These are phyloP conservation scores for Huntiella abstrusa DNA, from an alignment of 2,329 filamentous ascomycete genomes.

Conservation along the genomic window DNA sequence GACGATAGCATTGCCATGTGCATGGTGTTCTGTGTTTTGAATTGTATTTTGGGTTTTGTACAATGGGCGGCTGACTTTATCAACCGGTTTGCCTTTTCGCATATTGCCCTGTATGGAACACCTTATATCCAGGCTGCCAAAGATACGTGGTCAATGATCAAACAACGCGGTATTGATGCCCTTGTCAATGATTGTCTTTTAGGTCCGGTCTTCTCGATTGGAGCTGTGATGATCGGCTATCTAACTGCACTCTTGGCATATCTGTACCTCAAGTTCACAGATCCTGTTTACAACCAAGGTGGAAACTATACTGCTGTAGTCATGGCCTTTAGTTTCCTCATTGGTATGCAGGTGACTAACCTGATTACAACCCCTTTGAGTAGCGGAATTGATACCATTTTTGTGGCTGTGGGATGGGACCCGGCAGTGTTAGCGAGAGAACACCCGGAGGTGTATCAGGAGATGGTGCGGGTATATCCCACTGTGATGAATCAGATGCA, in stretches of 20 bases:
- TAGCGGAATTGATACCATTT: constrained; percentile 81
- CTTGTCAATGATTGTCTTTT: constrained; percentile 78
- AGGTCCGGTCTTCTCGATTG: constrained; percentile 55
- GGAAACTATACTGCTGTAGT: constrained; percentile 57
- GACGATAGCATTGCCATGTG: constrained; percentile 43
- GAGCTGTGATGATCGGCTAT: constrained; percentile 67
- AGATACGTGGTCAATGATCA: constrained; percentile 82
- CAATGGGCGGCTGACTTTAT: constrained; percentile 78
- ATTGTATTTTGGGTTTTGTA: constrained; percentile 57
- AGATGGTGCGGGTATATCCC: constrained; percentile 68
- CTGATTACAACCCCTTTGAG: constrained; percentile 77
- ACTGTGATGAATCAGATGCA: constrained; percentile 64
- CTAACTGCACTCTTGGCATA: constrained; percentile 66
- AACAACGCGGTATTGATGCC: constrained; percentile 76
- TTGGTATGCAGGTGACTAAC: constrained; percentile 76
- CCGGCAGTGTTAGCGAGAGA: constrained; percentile 58
- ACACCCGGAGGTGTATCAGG: constrained; percentile 63
- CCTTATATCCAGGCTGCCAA: constrained; percentile 72
- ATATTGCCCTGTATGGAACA: constrained; percentile 86
- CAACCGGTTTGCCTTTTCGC: constrained; percentile 82
- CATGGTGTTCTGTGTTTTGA: constrained; percentile 54
- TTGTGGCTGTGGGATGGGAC: constrained; percentile 57
- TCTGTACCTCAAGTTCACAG: constrained; percentile 67
- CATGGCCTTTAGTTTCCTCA: constrained; percentile 71
- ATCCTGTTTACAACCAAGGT: constrained; percentile 55